Evolutionary conservation across 23 red algal species (phyloP).

Genomic region (Rhodosorus marinus): DNA sequence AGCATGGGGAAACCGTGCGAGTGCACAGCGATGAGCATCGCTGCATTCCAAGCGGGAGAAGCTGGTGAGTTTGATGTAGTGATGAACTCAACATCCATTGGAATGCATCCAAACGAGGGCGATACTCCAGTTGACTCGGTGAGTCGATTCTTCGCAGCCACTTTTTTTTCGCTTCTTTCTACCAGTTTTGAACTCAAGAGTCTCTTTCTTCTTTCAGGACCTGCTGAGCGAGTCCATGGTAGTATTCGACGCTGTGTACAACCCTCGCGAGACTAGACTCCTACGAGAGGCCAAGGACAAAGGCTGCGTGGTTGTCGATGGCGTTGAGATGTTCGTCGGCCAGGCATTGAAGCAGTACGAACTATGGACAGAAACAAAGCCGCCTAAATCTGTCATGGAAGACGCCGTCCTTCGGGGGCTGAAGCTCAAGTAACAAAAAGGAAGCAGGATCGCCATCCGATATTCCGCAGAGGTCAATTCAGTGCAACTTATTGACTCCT

Average conservation of each 20-base stretch:
- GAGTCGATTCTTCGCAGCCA: no score
- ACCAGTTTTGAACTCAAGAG: no score
- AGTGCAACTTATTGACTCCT: no score
- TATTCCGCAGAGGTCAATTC: no score
- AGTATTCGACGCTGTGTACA: conserved; percentile 95
- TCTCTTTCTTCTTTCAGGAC: no score
- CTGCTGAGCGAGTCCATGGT: neutral
- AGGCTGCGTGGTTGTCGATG: conserved; percentile 50
- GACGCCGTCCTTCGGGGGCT: no score
- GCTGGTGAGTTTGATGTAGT: conserved; percentile 40
- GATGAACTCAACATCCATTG: conserved; percentile 79
- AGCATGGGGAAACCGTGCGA: neutral
- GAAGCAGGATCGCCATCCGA: no score
- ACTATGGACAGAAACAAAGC: no score
- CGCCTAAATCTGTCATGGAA: no score
- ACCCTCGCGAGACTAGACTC: conserved; percentile 59
- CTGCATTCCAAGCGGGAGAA: neutral
- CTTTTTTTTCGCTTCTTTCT: no score
- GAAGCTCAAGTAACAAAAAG: no score
- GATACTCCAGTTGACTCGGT: conserved; percentile 16
- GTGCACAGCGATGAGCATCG: neutral
- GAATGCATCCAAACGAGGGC: conserved; percentile 60
- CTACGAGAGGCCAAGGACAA: conserved; percentile 19
- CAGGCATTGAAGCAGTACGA: conserved; percentile 71
- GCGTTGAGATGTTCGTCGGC: conserved; percentile 97